A percentile compares a stretch with the other conserved stretches of the same genome.
Conservation (phyloP, 202 grass and related monocot genomes). For the Carex arenaria region DNA sequence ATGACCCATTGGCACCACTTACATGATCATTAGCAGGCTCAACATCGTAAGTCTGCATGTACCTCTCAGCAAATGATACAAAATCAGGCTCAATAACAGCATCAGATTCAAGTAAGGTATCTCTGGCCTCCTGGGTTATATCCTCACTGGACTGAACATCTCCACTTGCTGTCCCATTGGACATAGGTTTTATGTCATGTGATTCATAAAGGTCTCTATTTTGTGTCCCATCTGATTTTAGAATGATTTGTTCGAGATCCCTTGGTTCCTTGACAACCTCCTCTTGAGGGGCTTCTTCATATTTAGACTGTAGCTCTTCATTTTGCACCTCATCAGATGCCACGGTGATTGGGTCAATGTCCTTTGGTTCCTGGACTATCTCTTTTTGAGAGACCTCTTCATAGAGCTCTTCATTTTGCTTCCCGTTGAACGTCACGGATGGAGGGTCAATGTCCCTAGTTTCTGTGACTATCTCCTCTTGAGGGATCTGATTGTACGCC, state of each 20-base stretch:
- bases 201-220: neutral
- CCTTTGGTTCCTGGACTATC: neutral
- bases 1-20: neutral
- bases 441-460: neutral
- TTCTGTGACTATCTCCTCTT: neutral
- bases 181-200: neutral
- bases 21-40: neutral
- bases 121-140: neutral
- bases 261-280: slow-evolving; percentile 7
- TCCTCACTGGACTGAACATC: neutral
- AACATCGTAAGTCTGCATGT: neutral
- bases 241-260: neutral
- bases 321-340: slow-evolving; percentile 6
- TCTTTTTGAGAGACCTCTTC: slow-evolving; percentile 5
- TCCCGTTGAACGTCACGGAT: neutral
- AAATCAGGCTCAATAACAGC: slow-evolving; percentile 3
- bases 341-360: neutral
- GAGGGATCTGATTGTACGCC: neutral
- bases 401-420: neutral
- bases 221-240: neutral
- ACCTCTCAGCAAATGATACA: neutral
- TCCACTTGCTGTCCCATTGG: slow-evolving; percentile 13
- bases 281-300: neutral
- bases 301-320: neutral
- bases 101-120: neutral